phyloP scores from a whole-genome alignment of 331 rosid genomes.

The Quercus tomentella region DNA sequence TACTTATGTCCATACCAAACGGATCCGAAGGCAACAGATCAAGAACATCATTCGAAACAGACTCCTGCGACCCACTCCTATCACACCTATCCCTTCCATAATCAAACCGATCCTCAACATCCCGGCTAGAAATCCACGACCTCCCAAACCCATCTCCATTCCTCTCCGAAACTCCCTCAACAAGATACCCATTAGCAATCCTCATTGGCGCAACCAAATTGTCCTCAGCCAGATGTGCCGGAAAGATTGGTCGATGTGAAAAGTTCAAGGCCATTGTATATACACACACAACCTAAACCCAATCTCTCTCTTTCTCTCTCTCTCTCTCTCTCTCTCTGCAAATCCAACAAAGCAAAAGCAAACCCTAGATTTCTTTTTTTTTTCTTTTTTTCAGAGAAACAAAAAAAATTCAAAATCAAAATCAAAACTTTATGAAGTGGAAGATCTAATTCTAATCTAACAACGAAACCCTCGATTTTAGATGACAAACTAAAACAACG shows the following conservation, averaged over 20 bases:
- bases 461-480: constrained; percentile 85
- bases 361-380: constrained; percentile 25
- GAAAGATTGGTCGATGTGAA: constrained; percentile 59
- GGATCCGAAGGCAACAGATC: constrained; percentile 95
- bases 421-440: background rate
- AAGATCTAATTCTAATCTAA: constrained; percentile 28
- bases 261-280: constrained; percentile 76
- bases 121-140: constrained; percentile 41
- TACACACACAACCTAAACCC: constrained; percentile 15
- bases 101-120: constrained; percentile 58
- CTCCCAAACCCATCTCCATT: constrained; percentile 45
- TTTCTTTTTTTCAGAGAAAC: background rate
- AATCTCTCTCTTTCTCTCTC: background rate
- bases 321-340: background rate
- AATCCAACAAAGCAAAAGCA: background rate
- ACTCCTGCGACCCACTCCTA: constrained; percentile 48
- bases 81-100: constrained; percentile 59
- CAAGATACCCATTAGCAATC: constrained; percentile 56
- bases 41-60: constrained; percentile 66
- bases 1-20: constrained; percentile 65
- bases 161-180: constrained; percentile 55
- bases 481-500: constrained; percentile 92
- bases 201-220: constrained; percentile 61
- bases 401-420: background rate
- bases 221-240: constrained; percentile 60